phyloP scores from a whole-genome alignment of 1,284 basidiomycete genomes.

The Tausonia pullulans region DNA sequence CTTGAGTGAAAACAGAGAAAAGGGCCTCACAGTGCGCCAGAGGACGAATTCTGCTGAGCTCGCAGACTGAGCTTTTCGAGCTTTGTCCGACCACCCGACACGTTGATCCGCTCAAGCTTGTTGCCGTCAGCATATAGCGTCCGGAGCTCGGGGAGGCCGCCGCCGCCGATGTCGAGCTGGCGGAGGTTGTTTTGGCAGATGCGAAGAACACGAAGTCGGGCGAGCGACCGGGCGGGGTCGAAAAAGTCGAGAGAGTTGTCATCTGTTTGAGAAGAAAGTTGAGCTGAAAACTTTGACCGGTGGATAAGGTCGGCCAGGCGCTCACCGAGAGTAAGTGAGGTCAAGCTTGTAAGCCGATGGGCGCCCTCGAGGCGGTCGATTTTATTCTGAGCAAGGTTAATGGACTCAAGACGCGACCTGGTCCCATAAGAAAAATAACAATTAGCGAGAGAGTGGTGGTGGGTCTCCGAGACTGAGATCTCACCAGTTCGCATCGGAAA shows the following conservation, averaged over 20 bases:
- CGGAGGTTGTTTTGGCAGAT: slow-evolving; percentile 70
- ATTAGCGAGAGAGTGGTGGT: not conserved
- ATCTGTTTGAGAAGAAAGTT: slow-evolving; percentile 42
- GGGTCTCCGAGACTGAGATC: slow-evolving; percentile 21
- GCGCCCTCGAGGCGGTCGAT: slow-evolving; percentile 52
- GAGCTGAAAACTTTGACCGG: not conserved
- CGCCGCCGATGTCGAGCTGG: slow-evolving; percentile 49
- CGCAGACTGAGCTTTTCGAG: slow-evolving; percentile 85
- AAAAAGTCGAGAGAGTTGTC: slow-evolving; percentile 45
- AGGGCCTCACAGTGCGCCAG: slow-evolving; percentile 50
- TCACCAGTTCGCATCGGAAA: slow-evolving; percentile 57
- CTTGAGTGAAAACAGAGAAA: slow-evolving; percentile 7
- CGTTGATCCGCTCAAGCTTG: slow-evolving; percentile 41
- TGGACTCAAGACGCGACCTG: slow-evolving; percentile 63
- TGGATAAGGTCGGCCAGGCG: slow-evolving; percentile 15
- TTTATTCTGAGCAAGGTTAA: slow-evolving; percentile 71
- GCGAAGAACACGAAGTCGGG: slow-evolving; percentile 41
- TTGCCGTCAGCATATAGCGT: slow-evolving; percentile 92
- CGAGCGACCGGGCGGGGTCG: slow-evolving; percentile 36
- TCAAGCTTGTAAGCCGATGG: slow-evolving; percentile 49
- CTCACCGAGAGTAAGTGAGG: slow-evolving; percentile 70
- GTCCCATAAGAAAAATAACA: slow-evolving; percentile 16
- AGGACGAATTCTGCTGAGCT: slow-evolving; percentile 58
- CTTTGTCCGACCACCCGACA: slow-evolving; percentile 47
- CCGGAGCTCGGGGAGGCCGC: slow-evolving; percentile 56